phyloP scores from a whole-genome alignment of 345 rosid genomes.

The Mangifera indica region DNA sequence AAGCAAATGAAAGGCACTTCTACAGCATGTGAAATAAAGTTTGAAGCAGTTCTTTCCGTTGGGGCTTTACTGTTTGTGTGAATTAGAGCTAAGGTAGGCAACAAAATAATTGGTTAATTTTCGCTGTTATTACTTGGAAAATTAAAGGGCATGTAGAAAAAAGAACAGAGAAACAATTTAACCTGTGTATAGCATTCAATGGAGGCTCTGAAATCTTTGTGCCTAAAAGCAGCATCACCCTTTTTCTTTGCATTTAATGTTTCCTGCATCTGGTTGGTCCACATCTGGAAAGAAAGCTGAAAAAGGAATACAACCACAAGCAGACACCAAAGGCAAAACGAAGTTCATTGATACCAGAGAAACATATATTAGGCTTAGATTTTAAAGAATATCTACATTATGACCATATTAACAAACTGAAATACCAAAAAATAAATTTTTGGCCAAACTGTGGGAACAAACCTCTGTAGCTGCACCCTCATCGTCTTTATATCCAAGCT shows the following conservation, averaged over 20 bases:
- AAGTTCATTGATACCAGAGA: neutral
- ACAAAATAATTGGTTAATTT: too few species aligned
- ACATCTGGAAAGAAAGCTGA: slow-evolving; percentile 85
- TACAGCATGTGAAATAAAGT: neutral
- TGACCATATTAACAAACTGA: neutral
- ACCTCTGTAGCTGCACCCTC: slow-evolving; percentile 87
- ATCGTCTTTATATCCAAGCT: slow-evolving; percentile 81
- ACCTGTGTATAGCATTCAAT: slow-evolving; percentile 76
- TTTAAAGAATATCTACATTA: neutral
- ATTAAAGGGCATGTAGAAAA: neutral
- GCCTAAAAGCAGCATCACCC: slow-evolving; percentile 75
- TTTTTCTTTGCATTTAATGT: slow-evolving; percentile 78
- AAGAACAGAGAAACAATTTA: slow-evolving; percentile 7
- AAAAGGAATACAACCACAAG: slow-evolving; percentile 19
- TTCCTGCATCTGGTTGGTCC: slow-evolving; percentile 88
- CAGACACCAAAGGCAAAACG: neutral
- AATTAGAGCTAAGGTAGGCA: too few species aligned
- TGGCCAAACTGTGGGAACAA: slow-evolving; percentile 15
- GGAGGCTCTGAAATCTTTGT: slow-evolving; percentile 62
- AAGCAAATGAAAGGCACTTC: neutral
- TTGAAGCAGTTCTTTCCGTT: neutral
- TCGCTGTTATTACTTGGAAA: too few species aligned
- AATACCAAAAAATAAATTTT: neutral
- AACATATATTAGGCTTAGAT: neutral
- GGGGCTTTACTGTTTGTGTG: too few species aligned